A percentile compares a stretch with the other conserved stretches of the same genome.
Conservation (phyloP, 2,329 filamentous ascomycete genomes). For the Diaporthe nobilis region DNA sequence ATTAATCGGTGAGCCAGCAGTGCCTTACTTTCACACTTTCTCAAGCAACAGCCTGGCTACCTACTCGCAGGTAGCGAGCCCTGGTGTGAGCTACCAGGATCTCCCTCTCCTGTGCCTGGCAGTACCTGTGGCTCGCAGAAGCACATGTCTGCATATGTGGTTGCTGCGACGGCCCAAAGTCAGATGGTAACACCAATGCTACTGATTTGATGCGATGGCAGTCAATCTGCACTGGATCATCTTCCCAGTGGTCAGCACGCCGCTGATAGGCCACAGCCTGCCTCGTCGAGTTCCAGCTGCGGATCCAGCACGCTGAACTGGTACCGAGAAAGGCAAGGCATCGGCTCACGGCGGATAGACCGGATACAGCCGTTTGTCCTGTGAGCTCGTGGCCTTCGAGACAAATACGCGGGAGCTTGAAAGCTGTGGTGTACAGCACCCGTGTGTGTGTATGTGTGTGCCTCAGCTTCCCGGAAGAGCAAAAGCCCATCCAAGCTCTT, state of each 20-base stretch:
- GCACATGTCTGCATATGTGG: neutral
- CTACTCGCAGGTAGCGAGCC: too few species aligned
- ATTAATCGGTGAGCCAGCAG: neutral
- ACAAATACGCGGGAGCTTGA: neutral
- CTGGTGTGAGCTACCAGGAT: neutral
- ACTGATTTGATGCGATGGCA: neutral
- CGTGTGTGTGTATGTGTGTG: slow-evolving; percentile 1
- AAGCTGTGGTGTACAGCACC: neutral
- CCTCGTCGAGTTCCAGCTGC: neutral
- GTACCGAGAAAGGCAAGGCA: neutral
- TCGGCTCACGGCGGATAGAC: too few species aligned
- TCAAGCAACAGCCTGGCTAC: neutral
- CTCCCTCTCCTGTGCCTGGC: neutral
- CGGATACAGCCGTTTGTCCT: neutral
- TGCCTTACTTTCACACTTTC: neutral
- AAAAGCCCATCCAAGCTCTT: neutral
- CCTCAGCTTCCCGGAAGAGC: neutral
- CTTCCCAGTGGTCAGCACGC: neutral
- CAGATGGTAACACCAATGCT: neutral
- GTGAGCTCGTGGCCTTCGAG: neutral
- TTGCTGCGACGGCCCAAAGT: neutral
- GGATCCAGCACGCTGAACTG: neutral
- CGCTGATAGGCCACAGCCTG: neutral
- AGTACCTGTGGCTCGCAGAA: neutral
- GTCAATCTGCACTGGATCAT: neutral